phyloP scores from a whole-genome alignment of 2,329 filamentous ascomycete species.

The Aureobasidium sp. region DNA sequence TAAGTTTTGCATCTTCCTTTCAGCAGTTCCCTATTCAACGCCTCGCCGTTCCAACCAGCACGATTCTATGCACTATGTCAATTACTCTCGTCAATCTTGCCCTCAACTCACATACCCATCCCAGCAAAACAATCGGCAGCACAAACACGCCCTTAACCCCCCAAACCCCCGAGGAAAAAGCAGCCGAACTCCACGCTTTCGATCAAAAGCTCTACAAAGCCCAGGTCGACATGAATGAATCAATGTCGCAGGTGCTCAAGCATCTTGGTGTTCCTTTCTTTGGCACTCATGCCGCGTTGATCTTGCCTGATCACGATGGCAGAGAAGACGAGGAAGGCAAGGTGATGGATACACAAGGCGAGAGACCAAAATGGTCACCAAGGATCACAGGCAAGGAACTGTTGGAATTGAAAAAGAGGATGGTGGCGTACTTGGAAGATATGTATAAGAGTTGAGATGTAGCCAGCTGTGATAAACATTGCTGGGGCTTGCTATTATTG shows the following conservation, averaged over 20 bases:
- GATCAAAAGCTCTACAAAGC: conserved; percentile 58
- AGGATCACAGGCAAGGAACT: conserved; percentile 29
- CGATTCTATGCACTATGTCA: not conserved
- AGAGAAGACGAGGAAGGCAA: conserved; percentile 7
- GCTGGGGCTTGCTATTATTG: no score
- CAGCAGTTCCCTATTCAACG: not conserved
- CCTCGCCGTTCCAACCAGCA: not conserved
- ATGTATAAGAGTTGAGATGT: conserved; percentile 32
- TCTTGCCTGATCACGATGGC: conserved; percentile 29
- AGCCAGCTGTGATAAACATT: not conserved
- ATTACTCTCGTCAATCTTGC: not conserved
- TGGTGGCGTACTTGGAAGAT: conserved; percentile 33
- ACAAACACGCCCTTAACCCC: not conserved
- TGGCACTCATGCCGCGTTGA: conserved; percentile 41
- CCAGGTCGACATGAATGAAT: conserved; percentile 52
- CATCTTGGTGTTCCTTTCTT: conserved; percentile 56
- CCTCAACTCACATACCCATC: not conserved
- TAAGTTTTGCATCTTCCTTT: conserved; percentile 17
- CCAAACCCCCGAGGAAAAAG: conserved; percentile 40
- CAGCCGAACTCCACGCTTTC: conserved; percentile 51
- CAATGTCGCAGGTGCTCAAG: conserved; percentile 50
- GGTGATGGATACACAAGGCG: conserved; percentile 4
- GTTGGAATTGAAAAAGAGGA: conserved; percentile 28
- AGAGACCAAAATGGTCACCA: conserved; percentile 23
- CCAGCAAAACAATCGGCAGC: conserved; percentile 4